phyloP scores from a whole-genome alignment of 352 stramenopile genomes.

The Peronosclerospora sorghi region DNA sequence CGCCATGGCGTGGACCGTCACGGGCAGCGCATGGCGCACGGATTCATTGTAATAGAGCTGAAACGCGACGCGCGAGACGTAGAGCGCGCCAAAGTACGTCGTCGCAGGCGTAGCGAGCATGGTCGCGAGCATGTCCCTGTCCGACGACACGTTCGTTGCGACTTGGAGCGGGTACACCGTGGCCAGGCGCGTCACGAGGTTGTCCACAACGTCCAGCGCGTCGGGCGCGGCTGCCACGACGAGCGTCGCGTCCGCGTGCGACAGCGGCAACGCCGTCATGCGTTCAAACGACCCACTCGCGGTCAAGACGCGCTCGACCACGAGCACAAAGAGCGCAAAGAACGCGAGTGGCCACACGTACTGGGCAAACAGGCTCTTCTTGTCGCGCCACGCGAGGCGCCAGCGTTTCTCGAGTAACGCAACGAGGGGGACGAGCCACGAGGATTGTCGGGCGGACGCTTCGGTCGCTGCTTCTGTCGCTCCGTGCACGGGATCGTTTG shows the following conservation, averaged over 20 bases:
- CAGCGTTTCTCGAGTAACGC: constrained; percentile 46
- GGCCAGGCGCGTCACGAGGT: no score
- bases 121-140: constrained; percentile 16
- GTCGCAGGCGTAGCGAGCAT: constrained; percentile 41
- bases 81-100: constrained; percentile 45
- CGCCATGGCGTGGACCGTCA: constrained; percentile 46
- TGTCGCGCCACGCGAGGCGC: constrained; percentile 45
- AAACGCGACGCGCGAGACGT: constrained; percentile 40
- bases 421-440: no score
- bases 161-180: no score
- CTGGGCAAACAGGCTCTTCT: constrained; percentile 48
- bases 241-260: constrained; percentile 24
- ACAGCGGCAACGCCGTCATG: constrained; percentile 33
- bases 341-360: constrained; percentile 61
- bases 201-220: no score
- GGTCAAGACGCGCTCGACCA: constrained; percentile 27
- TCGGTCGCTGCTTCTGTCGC: constrained; percentile 11
- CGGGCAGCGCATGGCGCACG: constrained; percentile 44
- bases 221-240: no score
- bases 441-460: no score
- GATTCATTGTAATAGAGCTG: constrained; percentile 62
- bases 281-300: constrained; percentile 28
- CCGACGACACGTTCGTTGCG: no score
- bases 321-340: constrained; percentile 42
- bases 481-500: no score